Evolutionary conservation across 331 rosid species (phyloP).

Genomic region (Cucumis variabilis): DNA sequence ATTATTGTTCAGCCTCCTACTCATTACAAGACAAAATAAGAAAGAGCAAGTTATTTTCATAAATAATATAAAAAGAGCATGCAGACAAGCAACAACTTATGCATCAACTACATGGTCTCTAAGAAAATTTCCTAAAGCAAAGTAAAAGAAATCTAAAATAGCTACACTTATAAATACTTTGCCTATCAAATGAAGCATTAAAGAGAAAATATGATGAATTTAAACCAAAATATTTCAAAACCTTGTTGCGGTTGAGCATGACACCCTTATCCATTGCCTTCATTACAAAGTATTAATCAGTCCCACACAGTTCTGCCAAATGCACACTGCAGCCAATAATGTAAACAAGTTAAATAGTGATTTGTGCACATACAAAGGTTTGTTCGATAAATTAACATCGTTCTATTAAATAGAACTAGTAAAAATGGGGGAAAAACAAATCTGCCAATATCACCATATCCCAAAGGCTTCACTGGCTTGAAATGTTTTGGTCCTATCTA

Average conservation of each 20-base stretch:
- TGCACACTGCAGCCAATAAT: conserved; percentile 66
- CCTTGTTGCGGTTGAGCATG: conserved; percentile 99
- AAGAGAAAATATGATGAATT: background rate
- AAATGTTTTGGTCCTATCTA: conserved; percentile 81
- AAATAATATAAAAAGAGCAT: background rate
- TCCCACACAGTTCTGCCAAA: conserved; percentile 85
- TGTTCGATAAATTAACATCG: background rate
- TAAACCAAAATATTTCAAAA: conserved; percentile 28
- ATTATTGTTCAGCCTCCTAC: conserved; percentile 97
- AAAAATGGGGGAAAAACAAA: conserved; percentile 33
- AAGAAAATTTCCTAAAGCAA: background rate
- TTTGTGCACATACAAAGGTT: background rate
- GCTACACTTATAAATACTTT: too few species aligned
- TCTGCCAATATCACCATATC: conserved; percentile 98
- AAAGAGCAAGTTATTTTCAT: conserved; percentile 25
- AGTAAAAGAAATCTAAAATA: too few species aligned
- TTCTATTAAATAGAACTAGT: background rate
- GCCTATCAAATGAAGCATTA: too few species aligned
- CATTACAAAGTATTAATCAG: conserved; percentile 82
- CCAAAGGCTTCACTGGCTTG: conserved; percentile 86
- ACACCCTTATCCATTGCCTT: conserved; percentile 94
- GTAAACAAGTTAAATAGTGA: background rate
- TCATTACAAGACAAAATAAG: conserved; percentile 48
- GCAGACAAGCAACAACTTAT: background rate
- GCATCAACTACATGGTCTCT: background rate